phyloP scores from a whole-genome alignment of 495 filamentous ascomycete genomes.

The Tuber calosporum region DNA sequence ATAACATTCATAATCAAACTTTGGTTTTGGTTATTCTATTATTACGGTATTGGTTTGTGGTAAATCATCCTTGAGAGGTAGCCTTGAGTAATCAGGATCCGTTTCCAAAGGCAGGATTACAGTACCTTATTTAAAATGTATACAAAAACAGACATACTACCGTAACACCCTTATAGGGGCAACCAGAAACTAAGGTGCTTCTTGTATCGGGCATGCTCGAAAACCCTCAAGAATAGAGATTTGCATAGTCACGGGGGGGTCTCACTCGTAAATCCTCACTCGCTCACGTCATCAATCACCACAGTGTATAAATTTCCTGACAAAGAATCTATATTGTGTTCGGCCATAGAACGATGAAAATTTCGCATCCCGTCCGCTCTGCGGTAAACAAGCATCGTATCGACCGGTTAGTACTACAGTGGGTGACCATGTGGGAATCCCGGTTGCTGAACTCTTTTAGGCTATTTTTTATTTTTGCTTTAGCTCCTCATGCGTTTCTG shows the following conservation, averaged over 20 bases:
- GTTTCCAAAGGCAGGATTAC: background rate
- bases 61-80: background rate
- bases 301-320: background rate
- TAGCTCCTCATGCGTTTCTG: background rate
- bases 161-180: background rate
- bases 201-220: background rate
- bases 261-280: background rate
- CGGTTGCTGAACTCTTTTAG: too few species aligned
- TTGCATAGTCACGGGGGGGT: background rate
- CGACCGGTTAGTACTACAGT: background rate
- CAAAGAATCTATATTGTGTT: background rate
- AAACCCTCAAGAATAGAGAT: background rate
- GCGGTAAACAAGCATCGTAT: background rate
- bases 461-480: background rate
- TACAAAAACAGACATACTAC: too few species aligned
- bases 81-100: background rate
- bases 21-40: background rate
- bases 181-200: background rate
- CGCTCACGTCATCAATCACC: background rate
- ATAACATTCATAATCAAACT: background rate
- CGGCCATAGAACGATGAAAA: conserved; percentile 1
- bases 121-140: background rate
- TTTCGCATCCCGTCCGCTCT: conserved; percentile 4
- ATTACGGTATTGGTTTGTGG: background rate
- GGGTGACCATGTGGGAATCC: too few species aligned